Conservation (phyloP, 2,329 filamentous ascomycete genomes). For the Botrytis deweyae region DNA sequence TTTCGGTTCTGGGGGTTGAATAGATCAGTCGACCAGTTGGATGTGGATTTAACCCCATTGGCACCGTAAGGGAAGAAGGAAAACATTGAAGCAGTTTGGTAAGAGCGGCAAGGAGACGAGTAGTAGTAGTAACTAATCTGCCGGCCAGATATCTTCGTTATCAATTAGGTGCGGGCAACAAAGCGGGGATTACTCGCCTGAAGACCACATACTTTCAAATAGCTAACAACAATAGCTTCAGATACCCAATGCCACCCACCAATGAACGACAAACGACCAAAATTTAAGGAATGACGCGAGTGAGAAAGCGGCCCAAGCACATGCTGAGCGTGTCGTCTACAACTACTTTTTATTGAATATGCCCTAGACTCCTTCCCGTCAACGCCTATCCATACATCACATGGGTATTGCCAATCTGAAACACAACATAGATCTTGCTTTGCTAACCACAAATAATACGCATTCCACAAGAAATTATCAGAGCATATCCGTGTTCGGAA, state of each 20-base stretch:
- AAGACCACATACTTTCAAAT: neutral
- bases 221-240: neutral
- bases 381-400: constrained; percentile 22
- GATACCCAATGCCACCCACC: neutral
- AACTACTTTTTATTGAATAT: constrained; percentile 1
- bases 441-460: neutral
- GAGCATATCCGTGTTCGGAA: constrained; percentile 58
- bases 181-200: neutral
- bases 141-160: neutral
- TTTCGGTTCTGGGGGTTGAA: constrained; percentile 49
- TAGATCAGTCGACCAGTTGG: constrained; percentile 43
- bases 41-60: constrained; percentile 50
- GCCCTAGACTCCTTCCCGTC: neutral
- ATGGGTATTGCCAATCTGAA: constrained; percentile 19
- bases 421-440: constrained; percentile 1
- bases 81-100: constrained; percentile 49
- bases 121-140: neutral
- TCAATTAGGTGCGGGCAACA: neutral
- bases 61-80: constrained; percentile 47
- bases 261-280: neutral
- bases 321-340: neutral
- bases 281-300: neutral
- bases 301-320: neutral
- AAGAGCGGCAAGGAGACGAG: constrained; percentile 28
- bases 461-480: neutral